A percentile compares a stretch with the other conserved stretches of the same genome.
Evolutionary conservation across 768 basidiomycete species (phyloP).

Genomic region (Cubamyces sp.): DNA sequence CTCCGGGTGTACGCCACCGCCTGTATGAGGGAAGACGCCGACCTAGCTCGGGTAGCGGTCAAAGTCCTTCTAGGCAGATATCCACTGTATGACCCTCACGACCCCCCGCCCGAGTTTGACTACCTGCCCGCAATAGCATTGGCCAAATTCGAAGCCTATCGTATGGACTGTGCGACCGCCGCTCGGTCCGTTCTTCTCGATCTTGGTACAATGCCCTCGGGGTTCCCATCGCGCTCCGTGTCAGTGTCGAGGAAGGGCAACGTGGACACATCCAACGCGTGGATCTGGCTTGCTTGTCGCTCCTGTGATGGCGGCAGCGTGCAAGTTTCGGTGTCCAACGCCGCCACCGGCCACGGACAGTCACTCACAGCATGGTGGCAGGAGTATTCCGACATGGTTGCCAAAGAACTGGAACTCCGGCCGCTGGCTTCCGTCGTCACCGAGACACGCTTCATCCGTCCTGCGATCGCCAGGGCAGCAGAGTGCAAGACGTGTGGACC

Average conservation of each 20-base stretch:
- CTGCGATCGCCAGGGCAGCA: background rate
- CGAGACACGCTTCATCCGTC: background rate
- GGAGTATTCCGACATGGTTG: background rate
- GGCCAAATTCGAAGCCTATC: background rate
- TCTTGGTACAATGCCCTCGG: background rate
- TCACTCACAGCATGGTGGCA: constrained; percentile 2
- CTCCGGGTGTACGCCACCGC: constrained; percentile 25
- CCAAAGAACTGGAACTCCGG: background rate
- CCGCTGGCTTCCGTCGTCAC: background rate
- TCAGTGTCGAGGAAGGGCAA: constrained; percentile 9
- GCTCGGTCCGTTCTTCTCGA: background rate
- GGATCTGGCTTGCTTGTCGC: constrained; percentile 7
- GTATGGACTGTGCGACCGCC: constrained; percentile 3
- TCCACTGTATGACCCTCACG: background rate
- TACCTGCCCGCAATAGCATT: constrained; percentile 1
- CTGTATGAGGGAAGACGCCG: background rate
- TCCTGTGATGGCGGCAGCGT: background rate
- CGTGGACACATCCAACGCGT: background rate
- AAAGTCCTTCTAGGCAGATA: constrained; percentile 2
- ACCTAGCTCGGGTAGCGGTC: constrained; percentile 7
- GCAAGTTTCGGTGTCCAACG: background rate
- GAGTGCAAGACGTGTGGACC: constrained; percentile 2
- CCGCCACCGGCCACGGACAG: background rate
- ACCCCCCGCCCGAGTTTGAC: constrained; percentile 6
- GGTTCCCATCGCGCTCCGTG: background rate